These are phyloP conservation scores for Asterionellopsis glacialis DNA, from an alignment of 108 stramenopile genomes.

Conservation along the genomic window DNA sequence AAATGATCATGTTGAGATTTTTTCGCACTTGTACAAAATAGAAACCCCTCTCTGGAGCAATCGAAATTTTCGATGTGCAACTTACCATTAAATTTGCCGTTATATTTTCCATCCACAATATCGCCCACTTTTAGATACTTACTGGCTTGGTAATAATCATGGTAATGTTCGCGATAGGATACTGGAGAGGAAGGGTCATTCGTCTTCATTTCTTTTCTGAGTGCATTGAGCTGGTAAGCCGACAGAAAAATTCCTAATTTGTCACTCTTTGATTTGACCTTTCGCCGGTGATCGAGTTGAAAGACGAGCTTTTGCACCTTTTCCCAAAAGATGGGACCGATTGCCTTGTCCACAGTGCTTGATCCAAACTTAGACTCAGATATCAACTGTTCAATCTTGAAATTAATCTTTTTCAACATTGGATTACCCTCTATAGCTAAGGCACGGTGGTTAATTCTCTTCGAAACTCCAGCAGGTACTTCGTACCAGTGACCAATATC, in stretches of 20 bases:
- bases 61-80: not conserved
- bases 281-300: not conserved
- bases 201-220: not conserved
- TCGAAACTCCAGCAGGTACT: slow-evolving; percentile 12
- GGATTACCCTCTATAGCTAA: slow-evolving; percentile 10
- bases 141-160: slow-evolving; percentile 20
- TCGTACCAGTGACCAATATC: slow-evolving; percentile 28
- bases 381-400: slow-evolving; percentile 21
- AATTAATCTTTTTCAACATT: slow-evolving; percentile 9
- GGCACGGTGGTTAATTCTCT: slow-evolving; percentile 19
- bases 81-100: slow-evolving; percentile 35
- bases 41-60: not conserved
- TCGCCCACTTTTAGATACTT: slow-evolving; percentile 41
- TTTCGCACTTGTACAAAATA: no score
- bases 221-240: not conserved
- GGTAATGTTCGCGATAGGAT: not conserved
- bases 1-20: not conserved
- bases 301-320: not conserved
- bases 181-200: not conserved
- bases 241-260: not conserved
- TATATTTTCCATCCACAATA: slow-evolving; percentile 31
- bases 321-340: not conserved
- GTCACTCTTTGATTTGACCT: not conserved
- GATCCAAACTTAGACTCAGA: slow-evolving; percentile 25
- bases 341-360: slow-evolving; percentile 23